These are phyloP conservation scores for Russula ochroleuca DNA, from an alignment of 768 basidiomycete genomes.

Conservation along the genomic window DNA sequence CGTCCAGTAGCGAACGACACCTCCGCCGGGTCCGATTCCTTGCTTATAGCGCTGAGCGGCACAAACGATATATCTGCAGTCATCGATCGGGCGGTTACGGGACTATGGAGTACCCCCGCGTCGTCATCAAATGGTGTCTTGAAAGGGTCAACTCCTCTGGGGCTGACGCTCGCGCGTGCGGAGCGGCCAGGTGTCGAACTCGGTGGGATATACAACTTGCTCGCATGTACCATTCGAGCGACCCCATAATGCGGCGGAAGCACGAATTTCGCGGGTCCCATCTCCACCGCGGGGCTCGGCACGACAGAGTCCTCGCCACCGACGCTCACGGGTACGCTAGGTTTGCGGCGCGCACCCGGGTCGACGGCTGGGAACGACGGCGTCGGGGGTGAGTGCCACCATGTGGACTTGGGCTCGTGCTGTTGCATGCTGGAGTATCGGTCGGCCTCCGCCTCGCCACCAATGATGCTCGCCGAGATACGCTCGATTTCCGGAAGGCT, in stretches of 20 bases:
- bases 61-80: slow-evolving; percentile 11
- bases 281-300: slow-evolving; percentile 31
- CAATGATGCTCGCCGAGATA: slow-evolving; percentile 28
- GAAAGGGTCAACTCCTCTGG: slow-evolving; percentile 54
- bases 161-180: slow-evolving; percentile 32
- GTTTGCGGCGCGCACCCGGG: slow-evolving; percentile 32
- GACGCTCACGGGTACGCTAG: slow-evolving; percentile 39
- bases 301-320: slow-evolving; percentile 30
- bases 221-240: not conserved
- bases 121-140: slow-evolving; percentile 80
- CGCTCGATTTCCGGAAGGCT: slow-evolving; percentile 34
- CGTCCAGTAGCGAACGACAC: slow-evolving; percentile 8
- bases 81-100: slow-evolving; percentile 9
- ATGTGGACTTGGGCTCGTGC: slow-evolving; percentile 30
- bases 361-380: slow-evolving; percentile 22
- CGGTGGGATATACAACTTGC: slow-evolving; percentile 27
- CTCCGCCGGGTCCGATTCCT: not conserved
- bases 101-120: slow-evolving; percentile 18
- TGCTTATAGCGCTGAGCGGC: not conserved
- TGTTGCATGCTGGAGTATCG: slow-evolving; percentile 2
- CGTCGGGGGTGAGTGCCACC: slow-evolving; percentile 35
- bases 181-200: slow-evolving; percentile 40
- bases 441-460: not conserved
- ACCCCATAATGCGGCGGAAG: slow-evolving; percentile 23
- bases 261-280: slow-evolving; percentile 26